Evolutionary conservation across 2,329 filamentous ascomycete genomes (phyloP), one percentile per base, ranked within the genome.

Genomic region (Colletotrichum destructivum): DNA sequence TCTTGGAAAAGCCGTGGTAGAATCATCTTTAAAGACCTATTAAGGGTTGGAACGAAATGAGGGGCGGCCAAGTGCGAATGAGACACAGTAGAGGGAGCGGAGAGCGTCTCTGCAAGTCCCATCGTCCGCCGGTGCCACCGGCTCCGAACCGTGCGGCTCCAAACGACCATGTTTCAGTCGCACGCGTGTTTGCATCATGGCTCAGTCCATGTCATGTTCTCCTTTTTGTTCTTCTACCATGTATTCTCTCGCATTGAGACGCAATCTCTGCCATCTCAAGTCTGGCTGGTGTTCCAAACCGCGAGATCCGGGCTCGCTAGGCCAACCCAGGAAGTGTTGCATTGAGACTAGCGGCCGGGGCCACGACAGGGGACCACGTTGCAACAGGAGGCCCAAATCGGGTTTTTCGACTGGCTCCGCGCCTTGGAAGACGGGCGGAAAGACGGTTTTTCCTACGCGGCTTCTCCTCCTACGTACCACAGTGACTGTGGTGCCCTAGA

Each of bases 191-290:
- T 55, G 46, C 65, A 71, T 67, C 63, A 71, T 62, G 68, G 57
- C 46, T 38, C 23, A 49, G 31, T 59, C 44, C 52, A 13, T 59
- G 26, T 69, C 57, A 47, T 42, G 35, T 40, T 42, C 31, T 31
- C 31, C 31, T 31, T 6, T 8, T 31, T 31, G 6, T 31, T 31
- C 31, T 31, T 31, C 31, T 31, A 26, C 26, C 1, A 26, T 26
- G 26, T 4, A 31, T 31, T 31, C 51, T 26, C 42, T 60, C 46
- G 69, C 69, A 64, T 69, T 69, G 54, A 71, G 65, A 69, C 31
- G 69, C 47, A 71, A 71, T 71, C 40, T 71, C 69, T 71, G 69
- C 65, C 69, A 71, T 71, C 69, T 69, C 69, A 71, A 69, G 65
- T 63, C 26, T 64, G 46, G 59, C 26, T 64, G 46, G 59, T 64